phyloP scores from a whole-genome alignment of 345 rosid species.

The Eucalyptus cloeziana region DNA sequence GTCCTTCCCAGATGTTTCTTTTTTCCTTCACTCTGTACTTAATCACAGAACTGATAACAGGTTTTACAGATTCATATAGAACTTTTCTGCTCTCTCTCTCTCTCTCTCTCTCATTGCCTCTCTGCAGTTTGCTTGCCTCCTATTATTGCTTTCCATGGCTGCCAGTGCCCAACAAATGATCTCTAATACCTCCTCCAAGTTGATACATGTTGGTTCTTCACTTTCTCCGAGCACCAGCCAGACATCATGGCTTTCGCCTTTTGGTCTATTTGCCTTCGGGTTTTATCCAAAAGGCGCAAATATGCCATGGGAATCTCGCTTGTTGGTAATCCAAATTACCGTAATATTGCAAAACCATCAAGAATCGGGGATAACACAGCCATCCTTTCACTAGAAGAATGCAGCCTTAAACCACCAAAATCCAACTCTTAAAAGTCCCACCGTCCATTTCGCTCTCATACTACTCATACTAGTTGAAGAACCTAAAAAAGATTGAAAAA shows the following conservation, averaged over 20 bases:
- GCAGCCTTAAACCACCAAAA: too few species aligned
- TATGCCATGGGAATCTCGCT: not conserved
- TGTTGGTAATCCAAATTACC: not conserved
- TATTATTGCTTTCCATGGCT: not conserved
- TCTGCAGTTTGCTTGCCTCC: not conserved
- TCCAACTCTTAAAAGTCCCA: too few species aligned
- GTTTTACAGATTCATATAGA: not conserved
- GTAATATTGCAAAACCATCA: accelerated
- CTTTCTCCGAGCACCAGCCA: not conserved
- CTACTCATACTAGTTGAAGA: too few species aligned
- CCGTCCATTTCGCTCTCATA: accelerated
- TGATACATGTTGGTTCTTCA: not conserved
- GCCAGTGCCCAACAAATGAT: not conserved
- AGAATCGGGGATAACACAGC: accelerated
- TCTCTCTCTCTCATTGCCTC: not conserved
- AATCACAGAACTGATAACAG: not conserved
- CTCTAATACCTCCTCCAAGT: not conserved
- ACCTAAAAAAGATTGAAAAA: too few species aligned
- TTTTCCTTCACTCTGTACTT: not conserved
- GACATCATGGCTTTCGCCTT: not conserved
- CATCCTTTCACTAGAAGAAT: too few species aligned
- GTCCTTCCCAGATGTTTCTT: not conserved
- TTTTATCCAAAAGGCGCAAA: not conserved
- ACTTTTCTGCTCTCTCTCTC: too few species aligned
- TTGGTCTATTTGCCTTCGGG: not conserved